phyloP scores from a whole-genome alignment of 2,329 filamentous ascomycete species.

The Apiospora rasikravindrae region DNA sequence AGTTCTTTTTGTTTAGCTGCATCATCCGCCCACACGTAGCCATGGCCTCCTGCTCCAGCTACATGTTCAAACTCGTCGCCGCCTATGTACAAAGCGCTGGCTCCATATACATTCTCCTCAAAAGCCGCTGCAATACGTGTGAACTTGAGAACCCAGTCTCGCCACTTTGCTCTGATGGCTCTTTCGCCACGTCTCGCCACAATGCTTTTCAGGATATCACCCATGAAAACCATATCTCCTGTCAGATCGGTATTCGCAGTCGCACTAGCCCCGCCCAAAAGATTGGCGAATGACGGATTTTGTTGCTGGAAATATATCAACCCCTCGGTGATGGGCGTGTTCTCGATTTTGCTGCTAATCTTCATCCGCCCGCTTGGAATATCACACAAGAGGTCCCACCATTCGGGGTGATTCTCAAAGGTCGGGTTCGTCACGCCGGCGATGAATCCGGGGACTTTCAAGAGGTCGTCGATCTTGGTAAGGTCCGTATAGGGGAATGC shows the following conservation, averaged over 20 bases:
- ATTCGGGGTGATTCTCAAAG: slow-evolving; percentile 92
- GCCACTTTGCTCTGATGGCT: slow-evolving; percentile 89
- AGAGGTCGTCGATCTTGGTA: slow-evolving; percentile 94
- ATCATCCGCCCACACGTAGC: slow-evolving; percentile 94
- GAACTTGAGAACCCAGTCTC: slow-evolving; percentile 93
- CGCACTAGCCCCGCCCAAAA: slow-evolving; percentile 45
- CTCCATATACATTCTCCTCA: slow-evolving; percentile 93
- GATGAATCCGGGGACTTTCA: slow-evolving; percentile 96
- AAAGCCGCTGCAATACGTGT: slow-evolving; percentile 91
- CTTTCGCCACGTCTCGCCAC: slow-evolving; percentile 86
- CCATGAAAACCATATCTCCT: slow-evolving; percentile 89
- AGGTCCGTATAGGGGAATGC: slow-evolving; percentile 98
- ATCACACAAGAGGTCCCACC: slow-evolving; percentile 98
- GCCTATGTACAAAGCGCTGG: slow-evolving; percentile 85
- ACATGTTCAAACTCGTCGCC: slow-evolving; percentile 70
- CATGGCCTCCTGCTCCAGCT: slow-evolving; percentile 74
- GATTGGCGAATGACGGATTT: slow-evolving; percentile 61
- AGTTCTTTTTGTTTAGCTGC: slow-evolving; percentile 81
- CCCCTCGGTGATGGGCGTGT: slow-evolving; percentile 81
- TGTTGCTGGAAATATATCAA: slow-evolving; percentile 87
- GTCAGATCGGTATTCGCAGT: slow-evolving; percentile 66
- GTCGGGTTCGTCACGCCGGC: slow-evolving; percentile 97
- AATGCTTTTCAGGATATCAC: slow-evolving; percentile 82
- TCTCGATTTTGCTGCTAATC: slow-evolving; percentile 87
- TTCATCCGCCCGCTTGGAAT: slow-evolving; percentile 90